Conservation (phyloP, 73 alveolate species). For the Stentor roeselii region DNA sequence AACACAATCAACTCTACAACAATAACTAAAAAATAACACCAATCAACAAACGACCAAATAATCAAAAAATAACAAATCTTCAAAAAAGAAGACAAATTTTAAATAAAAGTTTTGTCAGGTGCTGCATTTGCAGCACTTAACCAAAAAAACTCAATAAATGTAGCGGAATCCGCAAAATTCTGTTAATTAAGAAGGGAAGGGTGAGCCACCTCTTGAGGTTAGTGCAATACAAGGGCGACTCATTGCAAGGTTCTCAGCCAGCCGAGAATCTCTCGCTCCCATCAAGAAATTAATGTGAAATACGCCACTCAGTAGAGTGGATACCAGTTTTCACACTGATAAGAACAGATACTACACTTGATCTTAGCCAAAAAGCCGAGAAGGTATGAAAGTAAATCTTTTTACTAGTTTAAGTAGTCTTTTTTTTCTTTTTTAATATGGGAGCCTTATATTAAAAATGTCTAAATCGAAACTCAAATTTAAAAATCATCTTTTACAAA, state of each 20-base stretch:
- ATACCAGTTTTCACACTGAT: conserved; percentile 95
- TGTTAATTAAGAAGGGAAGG: not conserved
- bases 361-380: conserved; percentile 97
- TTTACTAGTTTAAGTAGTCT: not conserved
- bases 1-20: too few species aligned
- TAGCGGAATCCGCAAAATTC: too few species aligned
- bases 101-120: too few species aligned
- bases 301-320: conserved; percentile 34
- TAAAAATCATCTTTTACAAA: too few species aligned
- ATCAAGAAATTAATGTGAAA: conserved; percentile 21
- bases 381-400: conserved; percentile 63
- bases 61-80: too few species aligned
- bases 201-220: conserved; percentile 25
- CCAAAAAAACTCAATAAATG: too few species aligned
- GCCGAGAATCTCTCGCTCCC: conserved; percentile 28
- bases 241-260: conserved; percentile 28
- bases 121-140: too few species aligned
- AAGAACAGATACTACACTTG: conserved; percentile 97
- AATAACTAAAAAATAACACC: too few species aligned
- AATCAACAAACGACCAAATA: too few species aligned
- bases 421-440: not conserved
- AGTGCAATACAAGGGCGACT: conserved; percentile 31
- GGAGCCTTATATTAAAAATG: not conserved
- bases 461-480: too few species aligned
- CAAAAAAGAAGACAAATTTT: too few species aligned